Evolutionary conservation across 495 filamentous ascomycete genomes (phyloP).

Genomic region (Hypoxylon fragiforme): DNA sequence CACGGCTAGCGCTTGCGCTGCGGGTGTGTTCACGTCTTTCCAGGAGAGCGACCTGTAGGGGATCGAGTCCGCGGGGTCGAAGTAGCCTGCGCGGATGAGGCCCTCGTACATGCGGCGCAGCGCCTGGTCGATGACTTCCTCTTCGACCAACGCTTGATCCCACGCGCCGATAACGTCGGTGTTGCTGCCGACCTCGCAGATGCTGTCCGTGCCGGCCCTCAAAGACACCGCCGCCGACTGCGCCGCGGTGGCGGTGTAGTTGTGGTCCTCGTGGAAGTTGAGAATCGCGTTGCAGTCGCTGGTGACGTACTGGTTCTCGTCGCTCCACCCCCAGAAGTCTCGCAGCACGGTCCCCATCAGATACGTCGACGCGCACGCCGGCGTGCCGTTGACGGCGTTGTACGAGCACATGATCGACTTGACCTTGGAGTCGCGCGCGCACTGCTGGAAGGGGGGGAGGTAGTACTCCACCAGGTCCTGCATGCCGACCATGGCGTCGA

Average conservation of each 20-base stretch:
- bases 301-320: constrained; percentile 47
- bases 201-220: constrained; percentile 43
- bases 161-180: constrained; percentile 40
- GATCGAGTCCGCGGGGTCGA: constrained; percentile 34
- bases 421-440: constrained; percentile 48
- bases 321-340: constrained; percentile 51
- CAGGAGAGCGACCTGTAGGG: constrained; percentile 37
- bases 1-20: constrained; percentile 36
- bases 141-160: constrained; percentile 34
- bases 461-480: constrained; percentile 55
- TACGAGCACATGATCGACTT: constrained; percentile 54
- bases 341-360: constrained; percentile 48
- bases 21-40: constrained; percentile 38
- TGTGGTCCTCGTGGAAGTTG: constrained; percentile 42
- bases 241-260: constrained; percentile 39
- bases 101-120: constrained; percentile 41
- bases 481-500: constrained; percentile 44
- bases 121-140: constrained; percentile 40
- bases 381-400: constrained; percentile 49
- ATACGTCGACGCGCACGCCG: constrained; percentile 48
- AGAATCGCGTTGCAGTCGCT: constrained; percentile 52
- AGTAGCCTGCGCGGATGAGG: constrained; percentile 43
- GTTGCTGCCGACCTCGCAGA: constrained; percentile 38
- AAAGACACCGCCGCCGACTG: constrained; percentile 42
- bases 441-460: constrained; percentile 50